A percentile compares a stretch with the other conserved stretches of the same genome.
These are phyloP conservation scores for Naganishia sp. DNA, from an alignment of 1,284 basidiomycete genomes.

Conservation along the genomic window DNA sequence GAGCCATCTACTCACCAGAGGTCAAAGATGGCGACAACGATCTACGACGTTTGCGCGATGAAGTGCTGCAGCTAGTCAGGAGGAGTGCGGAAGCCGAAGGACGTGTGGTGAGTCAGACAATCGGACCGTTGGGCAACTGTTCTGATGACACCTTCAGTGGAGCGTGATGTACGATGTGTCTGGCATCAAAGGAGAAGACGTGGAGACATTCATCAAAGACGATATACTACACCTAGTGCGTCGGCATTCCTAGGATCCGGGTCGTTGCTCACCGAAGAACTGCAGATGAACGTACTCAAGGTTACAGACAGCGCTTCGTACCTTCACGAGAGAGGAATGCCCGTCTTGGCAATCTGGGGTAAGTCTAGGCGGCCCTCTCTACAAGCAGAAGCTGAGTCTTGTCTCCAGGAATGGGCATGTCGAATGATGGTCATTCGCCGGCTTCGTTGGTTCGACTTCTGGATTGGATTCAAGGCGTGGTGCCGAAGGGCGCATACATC, in stretches of 20 bases:
- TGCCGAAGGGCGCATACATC: constrained; percentile 30
- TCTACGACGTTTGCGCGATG: constrained; percentile 65
- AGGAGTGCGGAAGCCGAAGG: constrained; percentile 45
- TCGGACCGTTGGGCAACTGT: background rate
- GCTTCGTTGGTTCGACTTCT: constrained; percentile 30
- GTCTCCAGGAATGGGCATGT: constrained; percentile 35
- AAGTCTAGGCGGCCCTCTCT: background rate
- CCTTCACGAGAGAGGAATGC: constrained; percentile 33
- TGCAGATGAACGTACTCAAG: constrained; percentile 30
- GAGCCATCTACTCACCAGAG: constrained; percentile 33
- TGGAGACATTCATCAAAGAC: constrained; percentile 29
- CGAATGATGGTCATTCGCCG: constrained; percentile 31
- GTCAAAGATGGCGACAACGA: constrained; percentile 57
- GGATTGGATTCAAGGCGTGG: constrained; percentile 25
- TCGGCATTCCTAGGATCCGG: background rate
- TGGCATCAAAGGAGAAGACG: constrained; percentile 29
- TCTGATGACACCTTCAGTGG: constrained; percentile 21
- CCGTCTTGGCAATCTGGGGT: constrained; percentile 38
- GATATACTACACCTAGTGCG: constrained; percentile 36
- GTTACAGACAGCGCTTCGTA: constrained; percentile 32
- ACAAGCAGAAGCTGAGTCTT: too few relatives aligned
- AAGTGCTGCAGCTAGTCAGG: constrained; percentile 66
- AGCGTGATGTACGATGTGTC: constrained; percentile 34
- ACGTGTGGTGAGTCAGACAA: constrained; percentile 37
- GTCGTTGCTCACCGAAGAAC: background rate